Evolutionary conservation across 768 basidiomycete species (phyloP), one percentile per base, ranked within the genome.

Genomic region (Arthromyces matolae): DNA sequence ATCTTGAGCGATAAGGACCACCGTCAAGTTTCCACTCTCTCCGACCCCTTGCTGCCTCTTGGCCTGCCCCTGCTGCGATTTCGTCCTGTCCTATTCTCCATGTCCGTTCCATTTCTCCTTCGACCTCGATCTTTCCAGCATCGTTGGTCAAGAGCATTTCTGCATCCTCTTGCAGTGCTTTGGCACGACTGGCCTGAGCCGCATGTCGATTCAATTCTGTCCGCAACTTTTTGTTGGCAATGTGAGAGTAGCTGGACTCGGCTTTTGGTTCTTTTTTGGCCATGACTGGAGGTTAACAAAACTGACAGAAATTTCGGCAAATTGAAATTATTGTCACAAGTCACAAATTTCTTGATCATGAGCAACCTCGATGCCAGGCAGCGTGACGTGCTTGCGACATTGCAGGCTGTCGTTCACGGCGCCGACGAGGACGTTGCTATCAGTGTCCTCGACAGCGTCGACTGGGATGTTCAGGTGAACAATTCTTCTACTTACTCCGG

Each of bases 11-110:
- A 61, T 95, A 95, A 3, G 86, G 86, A 0, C 95, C 95, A 10
- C 86, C 85, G 50, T 94, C 89, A 34, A 99, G 66, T 49, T 77
- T 83, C 71, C 87, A 80, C 61, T 93, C 91, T 59, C 77, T 82
- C 37, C 86, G 70, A 14, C 92, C 89, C 41, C 69, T 76, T 9
- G 83, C 81, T 10, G 90, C 89, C 57, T 94, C 93, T 51, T 74
- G 71, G 0, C 92, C 81, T 37, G 89, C 75, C 18, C 73, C 72
- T 39, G 75, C 53, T 9, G 71, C 69, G 50, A 98, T 86, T 51
- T 94, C 93, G 7, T 75, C 72, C 69, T 98, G 96, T 0, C 79
- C 73, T 7, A 93, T 76, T 49, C 90, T 75, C 93, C 93, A 98
- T 6, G 95, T 97, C 60, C 80, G 68, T 61, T 98, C 96, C 67